phyloP scores from a whole-genome alignment of 805 yeast species.

The Nakazawaea populi region DNA sequence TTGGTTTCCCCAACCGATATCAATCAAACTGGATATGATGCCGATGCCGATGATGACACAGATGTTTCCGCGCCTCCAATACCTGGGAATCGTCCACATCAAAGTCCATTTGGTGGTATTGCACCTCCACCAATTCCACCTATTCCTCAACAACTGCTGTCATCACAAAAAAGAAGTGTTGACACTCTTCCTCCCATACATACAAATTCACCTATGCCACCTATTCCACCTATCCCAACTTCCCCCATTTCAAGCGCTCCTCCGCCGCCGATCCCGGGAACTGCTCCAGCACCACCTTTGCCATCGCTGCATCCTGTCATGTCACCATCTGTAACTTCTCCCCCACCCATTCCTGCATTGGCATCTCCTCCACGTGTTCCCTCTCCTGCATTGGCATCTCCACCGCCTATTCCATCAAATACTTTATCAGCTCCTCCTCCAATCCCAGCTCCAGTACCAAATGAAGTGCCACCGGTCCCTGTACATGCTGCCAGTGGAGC shows the following conservation, averaged over 20 bases:
- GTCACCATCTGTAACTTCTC: constrained; percentile 1
- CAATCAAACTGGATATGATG: constrained; percentile 58
- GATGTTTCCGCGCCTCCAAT: constrained; percentile 10
- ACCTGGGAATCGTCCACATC: not conserved
- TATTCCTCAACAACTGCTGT: too few species aligned
- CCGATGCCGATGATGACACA: constrained; percentile 63
- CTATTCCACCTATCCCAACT: not conserved
- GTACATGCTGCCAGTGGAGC: constrained; percentile 6
- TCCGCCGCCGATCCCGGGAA: constrained; percentile 13
- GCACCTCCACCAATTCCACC: constrained; percentile 3
- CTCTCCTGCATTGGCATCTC: constrained; percentile 5
- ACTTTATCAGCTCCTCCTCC: constrained; percentile 21
- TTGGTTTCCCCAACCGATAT: not conserved
- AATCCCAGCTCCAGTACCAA: constrained; percentile 8
- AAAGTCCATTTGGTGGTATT: constrained; percentile 10
- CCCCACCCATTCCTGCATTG: constrained; percentile 14
- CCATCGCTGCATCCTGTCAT: not conserved
- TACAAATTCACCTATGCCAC: not conserved
- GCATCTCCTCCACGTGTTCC: constrained; percentile 19
- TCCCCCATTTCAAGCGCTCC: constrained; percentile 6
- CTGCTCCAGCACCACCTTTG: constrained; percentile 3
- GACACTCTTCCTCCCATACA: not conserved
- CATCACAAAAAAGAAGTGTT: too few species aligned
- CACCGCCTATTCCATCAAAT: constrained; percentile 14
- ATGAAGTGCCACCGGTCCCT: constrained; percentile 13